These are phyloP conservation scores for Debaryomyces subglobosus DNA, from an alignment of 1,139 yeast genomes.

Conservation along the genomic window DNA sequence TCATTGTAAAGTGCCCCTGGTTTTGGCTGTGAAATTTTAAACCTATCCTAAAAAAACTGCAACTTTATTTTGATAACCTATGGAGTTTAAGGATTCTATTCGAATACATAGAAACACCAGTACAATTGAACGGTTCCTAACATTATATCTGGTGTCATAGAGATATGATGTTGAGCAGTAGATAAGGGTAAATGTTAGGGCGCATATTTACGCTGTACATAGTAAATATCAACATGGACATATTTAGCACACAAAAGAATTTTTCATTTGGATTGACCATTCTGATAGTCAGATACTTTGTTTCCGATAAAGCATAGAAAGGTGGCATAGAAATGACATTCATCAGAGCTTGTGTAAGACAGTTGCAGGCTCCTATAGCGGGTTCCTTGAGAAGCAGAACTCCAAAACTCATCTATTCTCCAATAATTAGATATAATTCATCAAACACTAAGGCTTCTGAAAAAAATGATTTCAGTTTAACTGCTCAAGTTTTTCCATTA, in stretches of 20 bases:
- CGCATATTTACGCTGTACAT: neutral
- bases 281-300: neutral
- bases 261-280: conserved; percentile 1
- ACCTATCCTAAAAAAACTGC: neutral
- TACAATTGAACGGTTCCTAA: no score
- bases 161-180: neutral
- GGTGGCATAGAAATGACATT: conserved; percentile 12
- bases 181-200: neutral
- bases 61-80: neutral
- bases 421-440: conserved; percentile 11
- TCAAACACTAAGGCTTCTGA: conserved; percentile 5
- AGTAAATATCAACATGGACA: conserved; percentile 3
- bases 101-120: neutral
- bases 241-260: conserved; percentile 2
- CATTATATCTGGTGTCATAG: neutral
- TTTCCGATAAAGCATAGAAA: neutral
- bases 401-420: neutral
- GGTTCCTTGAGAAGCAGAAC: conserved; percentile 4
- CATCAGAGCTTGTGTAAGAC: conserved; percentile 17
- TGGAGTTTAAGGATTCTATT: neutral
- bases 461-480: conserved; percentile 22
- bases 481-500: conserved; percentile 44
- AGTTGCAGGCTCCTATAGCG: conserved; percentile 8
- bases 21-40: neutral
- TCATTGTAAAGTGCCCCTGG: neutral